Percentiles rank a stretch among this genome's conserved stretches.
phyloP scores from a whole-genome alignment of 257 asterid species.

The Cinchona pubescens region DNA sequence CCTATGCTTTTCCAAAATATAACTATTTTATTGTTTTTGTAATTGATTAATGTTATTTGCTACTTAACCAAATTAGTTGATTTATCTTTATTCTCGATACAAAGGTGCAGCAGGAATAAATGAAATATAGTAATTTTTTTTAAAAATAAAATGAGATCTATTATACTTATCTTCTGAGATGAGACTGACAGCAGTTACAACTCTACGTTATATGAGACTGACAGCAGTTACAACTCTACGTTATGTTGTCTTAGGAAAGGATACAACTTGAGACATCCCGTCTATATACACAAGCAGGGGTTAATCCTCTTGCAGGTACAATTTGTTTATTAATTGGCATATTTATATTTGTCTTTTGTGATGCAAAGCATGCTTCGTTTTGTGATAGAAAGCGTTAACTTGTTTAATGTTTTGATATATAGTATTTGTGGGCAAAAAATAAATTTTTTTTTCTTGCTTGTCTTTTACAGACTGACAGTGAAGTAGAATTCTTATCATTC shows the following conservation, averaged over 20 bases:
- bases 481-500: neutral
- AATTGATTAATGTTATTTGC: neutral
- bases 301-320: slow-evolving; percentile 98
- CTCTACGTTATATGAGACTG: slow-evolving; percentile 12
- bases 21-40: neutral
- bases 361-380: neutral
- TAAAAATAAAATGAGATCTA: neutral
- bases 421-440: neutral
- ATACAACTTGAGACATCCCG: slow-evolving; percentile 99
- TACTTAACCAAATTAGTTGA: neutral
- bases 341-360: slow-evolving; percentile 7
- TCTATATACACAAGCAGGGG: slow-evolving; percentile 87
- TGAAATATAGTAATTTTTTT: neutral
- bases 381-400: neutral
- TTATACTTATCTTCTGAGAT: neutral
- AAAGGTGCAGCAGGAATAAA: neutral
- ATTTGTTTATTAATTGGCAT: slow-evolving; percentile 15
- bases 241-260: slow-evolving; percentile 59
- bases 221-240: slow-evolving; percentile 17
- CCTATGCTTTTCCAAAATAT: neutral
- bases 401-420: neutral
- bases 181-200: slow-evolving; percentile 15
- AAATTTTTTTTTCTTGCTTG: neutral
- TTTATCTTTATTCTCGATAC: neutral
- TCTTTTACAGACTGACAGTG: neutral